phyloP scores from a whole-genome alignment of 2,329 filamentous ascomycete species.

The Colletotrichum sp. region DNA sequence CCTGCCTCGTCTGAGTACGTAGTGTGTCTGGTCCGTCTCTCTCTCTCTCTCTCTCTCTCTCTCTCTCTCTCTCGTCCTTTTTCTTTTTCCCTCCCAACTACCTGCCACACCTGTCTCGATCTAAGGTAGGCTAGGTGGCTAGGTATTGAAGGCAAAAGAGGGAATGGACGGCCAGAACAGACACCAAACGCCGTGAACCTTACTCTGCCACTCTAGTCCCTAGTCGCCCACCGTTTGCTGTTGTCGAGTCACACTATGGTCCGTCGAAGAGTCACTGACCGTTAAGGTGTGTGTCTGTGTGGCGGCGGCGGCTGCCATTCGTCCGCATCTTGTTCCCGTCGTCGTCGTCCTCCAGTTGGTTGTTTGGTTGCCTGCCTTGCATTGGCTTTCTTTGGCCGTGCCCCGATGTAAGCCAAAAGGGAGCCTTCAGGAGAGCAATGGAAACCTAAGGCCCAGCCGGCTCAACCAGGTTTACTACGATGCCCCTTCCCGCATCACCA shows the following conservation, averaged over 20 bases:
- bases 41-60: background rate
- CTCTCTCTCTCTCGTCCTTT: background rate
- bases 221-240: background rate
- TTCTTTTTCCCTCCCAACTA: background rate
- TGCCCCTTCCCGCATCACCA: background rate
- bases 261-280: slow-evolving; percentile 4
- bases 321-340: background rate
- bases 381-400: background rate
- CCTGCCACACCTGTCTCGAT: background rate
- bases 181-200: background rate
- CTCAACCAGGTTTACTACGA: background rate
- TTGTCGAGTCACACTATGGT: slow-evolving; percentile 8
- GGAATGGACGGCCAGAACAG: background rate
- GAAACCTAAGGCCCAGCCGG: background rate
- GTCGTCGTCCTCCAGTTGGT: background rate
- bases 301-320: slow-evolving; percentile 3
- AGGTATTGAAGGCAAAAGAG: background rate
- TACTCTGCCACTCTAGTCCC: background rate
- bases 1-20: background rate
- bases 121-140: background rate
- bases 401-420: background rate
- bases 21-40: background rate
- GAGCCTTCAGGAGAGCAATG: background rate
- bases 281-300: slow-evolving; percentile 18
- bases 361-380: background rate